Percentiles rank a stretch among this genome's conserved stretches.
Evolutionary conservation across 129 eudicot genomes (phyloP).

Genomic region (Escallonia rubra): DNA sequence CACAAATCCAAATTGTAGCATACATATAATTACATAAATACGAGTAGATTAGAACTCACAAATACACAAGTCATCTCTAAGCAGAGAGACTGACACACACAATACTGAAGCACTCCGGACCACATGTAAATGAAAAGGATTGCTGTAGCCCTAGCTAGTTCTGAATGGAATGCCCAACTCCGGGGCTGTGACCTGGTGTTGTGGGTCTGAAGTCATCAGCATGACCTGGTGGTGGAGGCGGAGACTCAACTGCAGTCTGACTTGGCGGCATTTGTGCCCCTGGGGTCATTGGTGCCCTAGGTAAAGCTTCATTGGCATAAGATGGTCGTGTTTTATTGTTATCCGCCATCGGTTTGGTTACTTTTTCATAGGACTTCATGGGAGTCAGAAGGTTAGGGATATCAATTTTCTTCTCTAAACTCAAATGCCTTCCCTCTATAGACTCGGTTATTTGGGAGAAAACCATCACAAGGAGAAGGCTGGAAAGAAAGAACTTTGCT

Average conservation of each 20-base stretch:
- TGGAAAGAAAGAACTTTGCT: slow-evolving; percentile 21
- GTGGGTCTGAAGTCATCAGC: slow-evolving; percentile 20
- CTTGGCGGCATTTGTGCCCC: slow-evolving; percentile 26
- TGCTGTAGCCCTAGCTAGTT: slow-evolving; percentile 19
- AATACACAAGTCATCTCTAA: too few species aligned
- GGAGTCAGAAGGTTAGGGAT: slow-evolving; percentile 13
- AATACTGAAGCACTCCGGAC: too few species aligned
- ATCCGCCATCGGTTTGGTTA: slow-evolving; percentile 2
- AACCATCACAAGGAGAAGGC: slow-evolving; percentile 27
- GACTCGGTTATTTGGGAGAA: slow-evolving; percentile 24
- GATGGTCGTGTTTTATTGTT: slow-evolving; percentile 3
- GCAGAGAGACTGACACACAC: too few species aligned
- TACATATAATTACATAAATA: too few species aligned
- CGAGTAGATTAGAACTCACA: too few species aligned
- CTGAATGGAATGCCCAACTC: slow-evolving; percentile 37
- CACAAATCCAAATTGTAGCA: too few species aligned
- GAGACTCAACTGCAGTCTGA: slow-evolving; percentile 18
- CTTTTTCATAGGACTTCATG: slow-evolving; percentile 4
- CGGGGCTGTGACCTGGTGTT: slow-evolving; percentile 40
- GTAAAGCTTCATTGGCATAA: slow-evolving; percentile 24
- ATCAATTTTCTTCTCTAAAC: neutral
- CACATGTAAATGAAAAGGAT: too few species aligned
- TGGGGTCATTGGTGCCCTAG: slow-evolving; percentile 23
- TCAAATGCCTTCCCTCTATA: slow-evolving; percentile 43
- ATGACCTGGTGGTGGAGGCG: neutral